These are phyloP conservation scores for Pythium oligandrum DNA, from an alignment of 352 stramenopile species.

Conservation along the genomic window DNA sequence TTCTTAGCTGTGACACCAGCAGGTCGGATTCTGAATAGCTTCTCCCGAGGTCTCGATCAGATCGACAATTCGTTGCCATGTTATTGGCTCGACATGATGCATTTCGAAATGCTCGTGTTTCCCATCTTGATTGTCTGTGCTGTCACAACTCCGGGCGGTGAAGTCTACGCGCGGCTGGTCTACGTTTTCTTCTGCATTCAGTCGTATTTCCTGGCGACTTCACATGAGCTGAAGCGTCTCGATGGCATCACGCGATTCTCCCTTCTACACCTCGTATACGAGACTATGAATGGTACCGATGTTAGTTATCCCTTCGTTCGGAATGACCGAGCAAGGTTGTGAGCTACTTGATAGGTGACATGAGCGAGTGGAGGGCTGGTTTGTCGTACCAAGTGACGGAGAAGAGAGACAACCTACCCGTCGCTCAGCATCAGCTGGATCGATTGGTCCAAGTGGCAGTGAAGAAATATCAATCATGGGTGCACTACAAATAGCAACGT, in stretches of 20 bases:
- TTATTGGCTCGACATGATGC: constrained; percentile 12
- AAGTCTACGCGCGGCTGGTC: constrained; percentile 29
- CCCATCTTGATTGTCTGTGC: constrained; percentile 22
- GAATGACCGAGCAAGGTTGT: constrained; percentile 7
- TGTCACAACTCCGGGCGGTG: constrained; percentile 13
- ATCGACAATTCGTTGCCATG: too few relatives aligned
- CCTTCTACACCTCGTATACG: constrained; percentile 84
- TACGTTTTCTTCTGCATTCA: constrained; percentile 12
- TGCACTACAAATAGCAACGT: too few relatives aligned
- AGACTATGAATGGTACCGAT: constrained; percentile 87
- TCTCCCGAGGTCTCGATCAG: too few relatives aligned
- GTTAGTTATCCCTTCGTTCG: constrained; percentile 73
- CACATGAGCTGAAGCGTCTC: constrained; percentile 86
- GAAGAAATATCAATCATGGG: too few relatives aligned
- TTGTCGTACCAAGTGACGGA: constrained; percentile 83
- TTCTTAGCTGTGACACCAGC: too few relatives aligned
- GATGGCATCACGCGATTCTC: constrained; percentile 75
- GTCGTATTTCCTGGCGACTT: constrained; percentile 68
- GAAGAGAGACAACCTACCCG: constrained; percentile 89
- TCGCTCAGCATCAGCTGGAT: constrained; percentile 89
- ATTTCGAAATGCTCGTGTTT: constrained; percentile 13
- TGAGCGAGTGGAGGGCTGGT: constrained; percentile 10
- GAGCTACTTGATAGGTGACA: constrained; percentile 13
- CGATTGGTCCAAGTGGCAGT: constrained; percentile 68
- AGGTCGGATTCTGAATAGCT: too few relatives aligned